Percentiles rank a stretch among this genome's conserved stretches.
phyloP scores from a whole-genome alignment of 1,139 yeast species.

The Magnusiomyces paraingens region DNA sequence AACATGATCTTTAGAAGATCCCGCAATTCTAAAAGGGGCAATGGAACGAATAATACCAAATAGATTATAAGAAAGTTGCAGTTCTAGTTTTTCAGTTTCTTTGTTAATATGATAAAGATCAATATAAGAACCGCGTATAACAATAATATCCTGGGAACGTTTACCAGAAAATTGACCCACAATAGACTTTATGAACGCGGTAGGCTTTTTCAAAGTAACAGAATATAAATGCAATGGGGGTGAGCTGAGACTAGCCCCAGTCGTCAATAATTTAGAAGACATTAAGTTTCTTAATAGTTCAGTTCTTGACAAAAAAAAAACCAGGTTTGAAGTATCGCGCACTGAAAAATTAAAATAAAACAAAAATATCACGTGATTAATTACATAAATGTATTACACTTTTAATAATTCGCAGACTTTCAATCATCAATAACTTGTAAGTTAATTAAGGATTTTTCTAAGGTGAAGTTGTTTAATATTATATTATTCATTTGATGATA shows the following conservation, averaged over 20 bases:
- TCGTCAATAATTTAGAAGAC: neutral
- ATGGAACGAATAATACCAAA: conserved; percentile 58
- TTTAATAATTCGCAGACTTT: neutral
- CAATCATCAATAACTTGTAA: no score
- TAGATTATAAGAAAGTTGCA: conserved; percentile 40
- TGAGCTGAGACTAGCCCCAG: neutral
- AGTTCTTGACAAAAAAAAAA: neutral
- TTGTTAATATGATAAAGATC: conserved; percentile 49
- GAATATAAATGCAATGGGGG: conserved; percentile 50
- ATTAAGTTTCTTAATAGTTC: neutral
- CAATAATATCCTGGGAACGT: conserved; percentile 58
- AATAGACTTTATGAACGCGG: conserved; percentile 47
- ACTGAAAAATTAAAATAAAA: neutral
- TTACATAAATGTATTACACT: neutral
- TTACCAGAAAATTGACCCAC: conserved; percentile 64
- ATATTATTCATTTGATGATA: no score
- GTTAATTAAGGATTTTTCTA: no score
- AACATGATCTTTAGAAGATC: conserved; percentile 49
- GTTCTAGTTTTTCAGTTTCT: conserved; percentile 48
- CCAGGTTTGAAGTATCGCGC: neutral
- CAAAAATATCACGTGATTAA: neutral
- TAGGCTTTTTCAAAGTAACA: conserved; percentile 55
- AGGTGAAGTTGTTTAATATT: no score
- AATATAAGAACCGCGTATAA: conserved; percentile 49
- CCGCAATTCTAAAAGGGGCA: conserved; percentile 46